Evolutionary conservation across 768 basidiomycete genomes (phyloP), one percentile per base, ranked within the genome.

Genomic region (Mycena rebaudengoi): DNA sequence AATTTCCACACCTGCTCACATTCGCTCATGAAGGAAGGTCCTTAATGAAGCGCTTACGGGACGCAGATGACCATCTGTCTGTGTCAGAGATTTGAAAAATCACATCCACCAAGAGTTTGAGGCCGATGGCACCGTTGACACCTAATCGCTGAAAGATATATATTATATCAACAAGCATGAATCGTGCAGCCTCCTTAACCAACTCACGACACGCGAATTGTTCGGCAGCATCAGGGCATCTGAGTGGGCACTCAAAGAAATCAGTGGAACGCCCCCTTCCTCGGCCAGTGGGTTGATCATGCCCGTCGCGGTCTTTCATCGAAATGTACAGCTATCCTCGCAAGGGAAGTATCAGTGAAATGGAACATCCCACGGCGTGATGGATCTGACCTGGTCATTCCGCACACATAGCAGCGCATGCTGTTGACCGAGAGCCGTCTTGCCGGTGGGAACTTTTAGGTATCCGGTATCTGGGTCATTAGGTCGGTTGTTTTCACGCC

Each of bases 111-210:
- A 67, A 58, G 29, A 64, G 45, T 10, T 43, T 64, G 5, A 64
- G 46, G 26, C n/a, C 29, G 41, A 44, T 18, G 10, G 66, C 66
- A 14, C 62, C 66, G 33, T 48, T 59, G 48, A 67, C 57, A 10
- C 66, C 62, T n/a, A 67, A 43, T n/a, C 66, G 66, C 66, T 67
- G 40, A 5, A n/a, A n/a, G n/a, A n/a, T n/a, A n/a, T n/a, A n/a
- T n/a, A n/a, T n/a, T n/a, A n/a, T n/a, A n/a, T n/a, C n/a, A n/a
- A n/a, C n/a, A n/a, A n/a, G n/a, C n/a, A n/a, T n/a, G n/a, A n/a
- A n/a, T n/a, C n/a, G n/a, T n/a, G n/a, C n/a, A n/a, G n/a, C n/a
- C n/a, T n/a, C n/a, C n/a, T n/a, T n/a, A n/a, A n/a, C n/a, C n/a
- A n/a, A 67, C 66, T 35, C 54, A 67, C 66, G n/a, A 67, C 58